These are phyloP conservation scores for Rosa chinensis DNA, from an alignment of 306 rosid species.

Conservation along the genomic window DNA sequence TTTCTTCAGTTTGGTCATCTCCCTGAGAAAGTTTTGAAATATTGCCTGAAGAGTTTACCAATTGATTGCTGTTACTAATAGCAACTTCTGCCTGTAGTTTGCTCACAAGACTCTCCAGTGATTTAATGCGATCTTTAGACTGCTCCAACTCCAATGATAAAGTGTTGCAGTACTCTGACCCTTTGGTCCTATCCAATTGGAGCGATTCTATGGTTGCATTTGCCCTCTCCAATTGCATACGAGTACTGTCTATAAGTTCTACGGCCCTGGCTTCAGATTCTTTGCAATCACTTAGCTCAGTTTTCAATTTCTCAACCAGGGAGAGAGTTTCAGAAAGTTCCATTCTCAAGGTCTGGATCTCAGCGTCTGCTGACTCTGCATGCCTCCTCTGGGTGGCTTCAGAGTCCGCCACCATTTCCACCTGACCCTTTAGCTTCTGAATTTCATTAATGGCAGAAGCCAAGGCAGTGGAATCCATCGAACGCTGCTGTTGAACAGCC, in stretches of 20 bases:
- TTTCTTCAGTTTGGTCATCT: slow-evolving; percentile 48
- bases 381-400: slow-evolving; percentile 52
- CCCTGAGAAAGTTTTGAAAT: slow-evolving; percentile 23
- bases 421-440: slow-evolving; percentile 78
- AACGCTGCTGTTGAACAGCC: slow-evolving; percentile 82
- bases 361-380: slow-evolving; percentile 58
- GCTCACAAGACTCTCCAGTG: slow-evolving; percentile 64
- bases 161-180: slow-evolving; percentile 47
- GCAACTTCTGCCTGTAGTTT: slow-evolving; percentile 52
- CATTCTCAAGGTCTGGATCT: slow-evolving; percentile 55
- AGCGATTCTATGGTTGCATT: slow-evolving; percentile 55
- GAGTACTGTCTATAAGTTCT: slow-evolving; percentile 50
- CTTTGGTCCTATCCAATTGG: slow-evolving; percentile 47
- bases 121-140: slow-evolving; percentile 58
- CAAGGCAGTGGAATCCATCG: slow-evolving; percentile 81
- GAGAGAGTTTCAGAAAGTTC: slow-evolving; percentile 64
- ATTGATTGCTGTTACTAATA: slow-evolving; percentile 24
- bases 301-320: slow-evolving; percentile 58
- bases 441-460: slow-evolving; percentile 77
- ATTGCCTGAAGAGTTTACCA: slow-evolving; percentile 31
- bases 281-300: slow-evolving; percentile 55
- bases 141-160: slow-evolving; percentile 68
- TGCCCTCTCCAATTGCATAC: slow-evolving; percentile 60
- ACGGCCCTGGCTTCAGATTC: slow-evolving; percentile 64
- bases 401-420: slow-evolving; percentile 57